phyloP scores from a whole-genome alignment of 2,329 filamentous ascomycete species.

The Niveomyces coronatus region DNA sequence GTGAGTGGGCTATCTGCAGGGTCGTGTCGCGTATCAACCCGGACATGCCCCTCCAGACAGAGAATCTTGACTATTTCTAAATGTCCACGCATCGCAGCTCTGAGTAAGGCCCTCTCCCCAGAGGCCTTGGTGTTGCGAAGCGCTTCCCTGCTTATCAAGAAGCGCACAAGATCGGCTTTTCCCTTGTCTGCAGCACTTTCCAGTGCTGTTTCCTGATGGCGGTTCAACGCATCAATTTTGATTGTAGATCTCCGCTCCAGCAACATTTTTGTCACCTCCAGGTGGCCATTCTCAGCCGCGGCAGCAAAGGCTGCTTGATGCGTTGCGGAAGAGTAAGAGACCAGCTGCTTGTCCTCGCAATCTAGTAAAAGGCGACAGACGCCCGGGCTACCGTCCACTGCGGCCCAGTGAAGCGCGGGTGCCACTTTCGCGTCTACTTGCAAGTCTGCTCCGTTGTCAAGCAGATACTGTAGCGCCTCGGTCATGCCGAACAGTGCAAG shows the following conservation, averaged over 20 bases:
- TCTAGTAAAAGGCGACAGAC: background rate
- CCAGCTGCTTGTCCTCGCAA: slow-evolving; percentile 3
- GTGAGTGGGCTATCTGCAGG: background rate
- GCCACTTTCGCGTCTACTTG: slow-evolving; percentile 2
- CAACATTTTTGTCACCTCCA: background rate
- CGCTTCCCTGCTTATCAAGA: background rate
- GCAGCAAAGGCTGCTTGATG: slow-evolving; percentile 3
- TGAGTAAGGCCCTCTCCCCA: background rate
- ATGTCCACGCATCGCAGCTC: background rate
- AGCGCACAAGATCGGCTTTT: background rate
- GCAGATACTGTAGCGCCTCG: slow-evolving; percentile 3
- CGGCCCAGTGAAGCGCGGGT: slow-evolving; percentile 3
- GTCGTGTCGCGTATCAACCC: background rate
- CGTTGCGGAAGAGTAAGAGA: background rate
- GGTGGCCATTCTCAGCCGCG: background rate
- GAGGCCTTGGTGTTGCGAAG: background rate
- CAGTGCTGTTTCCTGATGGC: background rate
- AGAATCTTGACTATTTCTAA: slow-evolving; percentile 1
- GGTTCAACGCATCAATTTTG: background rate
- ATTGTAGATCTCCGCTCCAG: slow-evolving; percentile 1
- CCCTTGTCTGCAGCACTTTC: slow-evolving; percentile 6
- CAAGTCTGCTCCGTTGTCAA: slow-evolving; percentile 1
- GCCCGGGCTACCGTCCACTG: background rate
- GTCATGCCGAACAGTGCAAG: slow-evolving; percentile 6
- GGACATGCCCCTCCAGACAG: background rate